Evolutionary conservation across 345 rosid species (phyloP).

Genomic region (Raphanus raphanistrum): DNA sequence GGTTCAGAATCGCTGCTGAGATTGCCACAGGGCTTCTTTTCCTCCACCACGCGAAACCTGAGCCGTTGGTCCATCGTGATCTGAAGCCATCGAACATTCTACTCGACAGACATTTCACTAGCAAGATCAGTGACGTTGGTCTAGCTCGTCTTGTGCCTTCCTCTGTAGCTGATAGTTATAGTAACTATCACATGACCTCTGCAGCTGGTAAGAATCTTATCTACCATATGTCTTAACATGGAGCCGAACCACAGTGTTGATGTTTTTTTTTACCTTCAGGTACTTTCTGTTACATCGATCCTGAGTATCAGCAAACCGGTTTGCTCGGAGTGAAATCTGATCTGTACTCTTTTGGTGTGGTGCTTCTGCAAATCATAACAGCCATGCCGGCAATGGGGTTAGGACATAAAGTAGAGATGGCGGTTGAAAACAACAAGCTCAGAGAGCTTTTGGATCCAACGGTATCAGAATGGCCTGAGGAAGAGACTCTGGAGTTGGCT

Average conservation of each 20-base stretch:
- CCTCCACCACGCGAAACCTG: conserved; percentile 83
- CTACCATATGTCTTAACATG: conserved; percentile 1
- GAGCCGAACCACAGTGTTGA: conserved; percentile 12
- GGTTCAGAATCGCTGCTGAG: conserved; percentile 73
- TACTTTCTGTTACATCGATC: conserved; percentile 85
- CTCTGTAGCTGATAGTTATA: conserved; percentile 38
- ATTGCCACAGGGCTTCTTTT: conserved; percentile 69
- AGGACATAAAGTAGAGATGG: conserved; percentile 50
- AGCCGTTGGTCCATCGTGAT: conserved; percentile 83
- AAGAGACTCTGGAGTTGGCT: conserved; percentile 63
- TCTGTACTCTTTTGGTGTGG: conserved; percentile 71
- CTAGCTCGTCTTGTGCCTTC: conserved; percentile 70
- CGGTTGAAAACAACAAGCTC: conserved; percentile 53
- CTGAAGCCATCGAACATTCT: conserved; percentile 88
- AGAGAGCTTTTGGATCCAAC: conserved; percentile 58
- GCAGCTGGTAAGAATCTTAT: conserved; percentile 56
- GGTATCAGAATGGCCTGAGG: conserved; percentile 66
- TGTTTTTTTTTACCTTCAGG: conserved; percentile 23
- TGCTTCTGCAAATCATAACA: conserved; percentile 77
- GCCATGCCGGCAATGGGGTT: conserved; percentile 71
- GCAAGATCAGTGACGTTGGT: conserved; percentile 79
- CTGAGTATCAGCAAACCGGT: conserved; percentile 88
- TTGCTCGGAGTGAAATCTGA: conserved; percentile 84
- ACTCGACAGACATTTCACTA: conserved; percentile 50
- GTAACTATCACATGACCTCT: conserved; percentile 60